These are phyloP conservation scores for Myxozyma neotropica DNA, from an alignment of 805 yeast species.

Conservation along the genomic window DNA sequence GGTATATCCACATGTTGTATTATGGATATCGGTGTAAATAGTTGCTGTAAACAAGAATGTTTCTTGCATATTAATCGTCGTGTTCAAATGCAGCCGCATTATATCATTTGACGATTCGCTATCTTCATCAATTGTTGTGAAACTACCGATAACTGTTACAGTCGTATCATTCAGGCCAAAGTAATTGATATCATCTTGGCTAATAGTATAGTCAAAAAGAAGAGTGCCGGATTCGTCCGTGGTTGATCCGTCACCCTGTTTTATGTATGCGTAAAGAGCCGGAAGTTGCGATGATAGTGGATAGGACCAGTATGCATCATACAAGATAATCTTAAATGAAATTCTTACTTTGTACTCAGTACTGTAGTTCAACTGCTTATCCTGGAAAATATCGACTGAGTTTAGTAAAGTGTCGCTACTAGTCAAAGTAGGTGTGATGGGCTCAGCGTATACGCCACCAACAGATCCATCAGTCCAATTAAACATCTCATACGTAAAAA, in stretches of 20 bases:
- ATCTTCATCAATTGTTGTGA: background rate
- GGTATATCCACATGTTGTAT: conserved; percentile 3
- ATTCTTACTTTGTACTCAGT: conserved; percentile 1
- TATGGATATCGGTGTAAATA: background rate
- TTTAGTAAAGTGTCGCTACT: background rate
- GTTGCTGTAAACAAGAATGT: background rate
- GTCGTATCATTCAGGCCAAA: conserved; percentile 5
- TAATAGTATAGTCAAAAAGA: background rate
- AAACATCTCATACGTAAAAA: background rate
- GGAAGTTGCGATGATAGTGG: background rate
- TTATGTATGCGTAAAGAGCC: background rate
- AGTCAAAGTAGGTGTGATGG: background rate
- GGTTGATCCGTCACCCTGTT: background rate
- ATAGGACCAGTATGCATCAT: background rate
- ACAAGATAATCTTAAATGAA: background rate
- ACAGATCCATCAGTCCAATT: conserved; percentile 2
- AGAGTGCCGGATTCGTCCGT: background rate
- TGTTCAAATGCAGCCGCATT: background rate
- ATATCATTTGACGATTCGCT: background rate
- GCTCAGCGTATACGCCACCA: conserved; percentile 1
- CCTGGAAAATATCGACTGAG: background rate
- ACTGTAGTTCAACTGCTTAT: background rate
- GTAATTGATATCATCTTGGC: background rate
- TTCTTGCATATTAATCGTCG: background rate
- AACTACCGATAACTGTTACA: conserved; percentile 2